phyloP scores from a whole-genome alignment of 2,329 filamentous ascomycete genomes.

The Colletotrichum tamarilloi region DNA sequence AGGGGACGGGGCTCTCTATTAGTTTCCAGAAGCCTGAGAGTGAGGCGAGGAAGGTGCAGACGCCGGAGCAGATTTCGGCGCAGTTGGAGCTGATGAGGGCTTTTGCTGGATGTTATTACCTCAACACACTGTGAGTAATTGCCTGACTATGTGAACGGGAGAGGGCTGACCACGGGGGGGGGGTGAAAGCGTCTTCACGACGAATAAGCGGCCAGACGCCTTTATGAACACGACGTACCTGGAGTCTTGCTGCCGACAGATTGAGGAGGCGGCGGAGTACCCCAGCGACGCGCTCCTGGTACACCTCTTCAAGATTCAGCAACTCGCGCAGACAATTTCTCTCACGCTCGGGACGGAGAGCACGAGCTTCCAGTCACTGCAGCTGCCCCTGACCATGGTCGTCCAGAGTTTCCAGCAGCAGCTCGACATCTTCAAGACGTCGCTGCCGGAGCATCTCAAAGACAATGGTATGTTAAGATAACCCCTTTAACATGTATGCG shows the following conservation, averaged over 20 bases:
- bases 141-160: too few relatives aligned
- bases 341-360: slow-evolving; percentile 48
- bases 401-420: slow-evolving; percentile 58
- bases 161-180: background rate
- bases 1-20: slow-evolving; percentile 29
- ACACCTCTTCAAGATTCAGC: slow-evolving; percentile 59
- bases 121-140: slow-evolving; percentile 56
- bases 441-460: slow-evolving; percentile 48
- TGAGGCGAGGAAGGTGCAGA: slow-evolving; percentile 9
- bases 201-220: slow-evolving; percentile 59
- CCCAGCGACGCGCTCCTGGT: slow-evolving; percentile 57
- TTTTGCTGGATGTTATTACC: slow-evolving; percentile 61
- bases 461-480: slow-evolving; percentile 44
- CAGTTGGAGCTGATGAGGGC: slow-evolving; percentile 58
- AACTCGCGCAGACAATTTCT: slow-evolving; percentile 59
- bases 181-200: slow-evolving; percentile 51
- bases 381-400: slow-evolving; percentile 53
- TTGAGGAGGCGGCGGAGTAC: slow-evolving; percentile 55
- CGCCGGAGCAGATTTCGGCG: slow-evolving; percentile 39
- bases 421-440: slow-evolving; percentile 51
- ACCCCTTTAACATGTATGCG: too few relatives aligned
- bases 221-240: slow-evolving; percentile 59
- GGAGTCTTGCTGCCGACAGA: slow-evolving; percentile 54
- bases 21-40: slow-evolving; percentile 1
- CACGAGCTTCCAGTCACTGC: slow-evolving; percentile 44